These are phyloP conservation scores for Tylopilus rubrobrunneus DNA, from an alignment of 768 basidiomycete genomes.

Conservation along the genomic window DNA sequence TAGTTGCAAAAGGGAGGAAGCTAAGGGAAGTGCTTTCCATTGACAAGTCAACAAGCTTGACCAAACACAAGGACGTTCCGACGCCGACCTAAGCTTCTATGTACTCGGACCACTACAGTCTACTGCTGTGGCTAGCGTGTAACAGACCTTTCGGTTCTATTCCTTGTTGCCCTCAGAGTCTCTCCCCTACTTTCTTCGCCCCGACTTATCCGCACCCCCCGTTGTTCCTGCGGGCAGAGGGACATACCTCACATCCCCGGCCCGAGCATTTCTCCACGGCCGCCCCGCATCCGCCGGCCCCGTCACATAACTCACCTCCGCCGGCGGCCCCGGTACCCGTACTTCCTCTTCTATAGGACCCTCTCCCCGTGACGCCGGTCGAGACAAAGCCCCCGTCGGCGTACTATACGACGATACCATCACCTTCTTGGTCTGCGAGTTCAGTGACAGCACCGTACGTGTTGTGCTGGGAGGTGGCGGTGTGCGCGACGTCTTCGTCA, in stretches of 20 bases:
- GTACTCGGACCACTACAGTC: no score
- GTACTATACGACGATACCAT: constrained; percentile 50
- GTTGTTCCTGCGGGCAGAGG: constrained; percentile 20
- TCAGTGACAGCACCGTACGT: constrained; percentile 60
- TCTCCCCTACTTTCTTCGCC: constrained; percentile 1
- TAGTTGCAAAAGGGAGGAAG: no score
- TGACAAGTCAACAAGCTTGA: no score
- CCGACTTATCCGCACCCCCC: not conserved
- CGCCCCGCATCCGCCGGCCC: constrained; percentile 25
- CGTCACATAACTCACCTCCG: constrained; percentile 36
- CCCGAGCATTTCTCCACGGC: constrained; percentile 44
- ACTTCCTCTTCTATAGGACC: constrained; percentile 34
- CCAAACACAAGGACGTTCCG: no score
- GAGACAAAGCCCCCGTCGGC: constrained; percentile 26
- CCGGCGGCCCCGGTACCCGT: constrained; percentile 39
- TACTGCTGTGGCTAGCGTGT: no score
- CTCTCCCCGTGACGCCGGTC: constrained; percentile 35
- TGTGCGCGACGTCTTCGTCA: constrained; percentile 10
- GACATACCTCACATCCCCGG: constrained; percentile 35
- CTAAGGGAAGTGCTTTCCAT: no score
- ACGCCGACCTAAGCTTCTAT: no score
- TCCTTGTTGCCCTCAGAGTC: not conserved
- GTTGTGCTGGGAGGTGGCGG: constrained; percentile 35
- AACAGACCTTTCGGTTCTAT: no score
- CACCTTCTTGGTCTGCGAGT: constrained; percentile 47